Evolutionary conservation across 306 rosid genomes (phyloP).

Genomic region (Corylus avellana): DNA sequence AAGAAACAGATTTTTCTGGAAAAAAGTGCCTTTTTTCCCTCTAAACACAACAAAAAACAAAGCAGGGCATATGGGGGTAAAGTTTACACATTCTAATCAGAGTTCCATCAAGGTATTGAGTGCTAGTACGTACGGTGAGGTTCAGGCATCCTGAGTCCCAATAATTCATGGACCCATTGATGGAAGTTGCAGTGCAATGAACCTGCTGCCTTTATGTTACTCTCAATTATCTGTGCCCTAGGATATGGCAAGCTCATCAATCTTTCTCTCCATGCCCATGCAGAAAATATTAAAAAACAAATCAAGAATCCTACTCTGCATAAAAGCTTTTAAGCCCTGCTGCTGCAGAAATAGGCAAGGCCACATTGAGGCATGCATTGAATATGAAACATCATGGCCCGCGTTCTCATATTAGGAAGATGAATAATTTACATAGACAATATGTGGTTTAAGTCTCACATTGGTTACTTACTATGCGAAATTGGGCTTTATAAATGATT

Average conservation of each 20-base stretch:
- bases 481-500: too few species aligned
- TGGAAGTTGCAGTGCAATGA: constrained; percentile 45
- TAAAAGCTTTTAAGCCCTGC: constrained; percentile 15
- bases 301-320: too few species aligned
- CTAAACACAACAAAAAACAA: too few species aligned
- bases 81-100: background rate
- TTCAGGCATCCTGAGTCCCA: constrained; percentile 32
- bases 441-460: too few species aligned
- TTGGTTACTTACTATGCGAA: too few species aligned
- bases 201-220: constrained; percentile 45
- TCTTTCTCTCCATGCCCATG: constrained; percentile 9
- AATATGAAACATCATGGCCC: too few species aligned
- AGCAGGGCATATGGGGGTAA: background rate
- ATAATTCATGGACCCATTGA: constrained; percentile 42
- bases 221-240: constrained; percentile 28
- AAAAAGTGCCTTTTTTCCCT: background rate
- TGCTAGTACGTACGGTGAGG: constrained; percentile 22
- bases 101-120: background rate
- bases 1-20: background rate
- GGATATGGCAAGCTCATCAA: constrained; percentile 33
- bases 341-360: too few species aligned
- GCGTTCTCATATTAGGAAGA: too few species aligned
- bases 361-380: too few species aligned
- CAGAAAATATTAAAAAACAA: too few species aligned
- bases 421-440: too few species aligned